Conservation (phyloP, 345 rosid species). For the Linum trigynum region DNA sequence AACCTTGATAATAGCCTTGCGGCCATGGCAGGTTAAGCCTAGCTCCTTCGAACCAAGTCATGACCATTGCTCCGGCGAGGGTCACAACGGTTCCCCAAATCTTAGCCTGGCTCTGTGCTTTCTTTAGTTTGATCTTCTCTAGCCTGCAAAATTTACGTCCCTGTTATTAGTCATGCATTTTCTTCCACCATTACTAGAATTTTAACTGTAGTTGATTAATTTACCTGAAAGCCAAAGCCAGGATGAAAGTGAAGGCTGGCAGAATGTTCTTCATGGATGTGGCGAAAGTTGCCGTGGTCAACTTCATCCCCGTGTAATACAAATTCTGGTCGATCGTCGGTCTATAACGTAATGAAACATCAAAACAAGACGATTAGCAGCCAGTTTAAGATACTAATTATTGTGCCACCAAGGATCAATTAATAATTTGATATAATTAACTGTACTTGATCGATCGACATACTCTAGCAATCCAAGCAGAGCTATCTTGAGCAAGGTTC, state of each 20-base stretch:
- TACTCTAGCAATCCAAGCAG: slow-evolving; percentile 70
- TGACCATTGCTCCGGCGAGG: slow-evolving; percentile 88
- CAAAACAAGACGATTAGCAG: too few relatives aligned
- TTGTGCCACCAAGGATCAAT: too few relatives aligned
- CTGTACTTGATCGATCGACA: too few relatives aligned
- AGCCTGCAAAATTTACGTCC: slow-evolving; percentile 35
- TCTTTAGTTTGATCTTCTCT: slow-evolving; percentile 56
- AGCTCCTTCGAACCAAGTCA: slow-evolving; percentile 65
- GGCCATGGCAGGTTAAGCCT: slow-evolving; percentile 62
- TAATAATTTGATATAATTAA: too few relatives aligned
- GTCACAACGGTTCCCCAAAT: slow-evolving; percentile 68
- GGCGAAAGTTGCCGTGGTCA: slow-evolving; percentile 74
- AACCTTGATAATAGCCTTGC: slow-evolving; percentile 15
- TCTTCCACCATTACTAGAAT: too few relatives aligned
- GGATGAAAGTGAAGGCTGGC: slow-evolving; percentile 74
- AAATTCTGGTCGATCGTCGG: slow-evolving; percentile 59
- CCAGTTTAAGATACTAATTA: too few relatives aligned
- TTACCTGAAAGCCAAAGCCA: slow-evolving; percentile 81
- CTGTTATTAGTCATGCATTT: too few relatives aligned
- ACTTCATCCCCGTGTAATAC: slow-evolving; percentile 74
- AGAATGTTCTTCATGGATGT: slow-evolving; percentile 69
- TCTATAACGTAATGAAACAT: slow-evolving; percentile 15
- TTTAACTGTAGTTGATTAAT: neutral
- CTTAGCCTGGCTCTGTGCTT: slow-evolving; percentile 67
- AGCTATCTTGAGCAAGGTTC: slow-evolving; percentile 52